These are phyloP conservation scores for Juncus inflexus DNA, from an alignment of 176 grass and related monocot genomes.

Conservation along the genomic window DNA sequence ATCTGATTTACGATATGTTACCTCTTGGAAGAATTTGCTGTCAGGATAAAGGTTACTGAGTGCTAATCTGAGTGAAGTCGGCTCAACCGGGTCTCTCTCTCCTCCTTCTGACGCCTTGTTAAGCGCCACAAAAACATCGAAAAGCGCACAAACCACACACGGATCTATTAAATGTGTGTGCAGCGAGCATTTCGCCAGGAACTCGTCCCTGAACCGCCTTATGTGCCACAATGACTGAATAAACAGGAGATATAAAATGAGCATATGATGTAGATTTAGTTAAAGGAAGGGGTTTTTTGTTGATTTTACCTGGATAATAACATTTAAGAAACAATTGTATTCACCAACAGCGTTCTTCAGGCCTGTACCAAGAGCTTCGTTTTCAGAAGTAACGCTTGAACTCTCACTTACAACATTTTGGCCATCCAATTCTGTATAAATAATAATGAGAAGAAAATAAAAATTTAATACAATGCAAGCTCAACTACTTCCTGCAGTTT, in stretches of 20 bases:
- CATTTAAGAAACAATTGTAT: conserved; percentile 99
- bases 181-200: conserved; percentile 63
- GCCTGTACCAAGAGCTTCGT: conserved; percentile 59
- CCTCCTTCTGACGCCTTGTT: conserved; percentile 67
- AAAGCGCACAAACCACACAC: conserved; percentile 94
- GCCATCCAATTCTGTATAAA: conserved; percentile 12
- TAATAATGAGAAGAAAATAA: conserved; percentile 2
- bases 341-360: conserved; percentile 96
- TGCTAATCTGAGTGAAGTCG: conserved; percentile 83
- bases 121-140: conserved; percentile 74
- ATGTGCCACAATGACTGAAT: conserved; percentile 95
- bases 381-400: conserved; percentile 40
- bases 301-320: conserved; percentile 87
- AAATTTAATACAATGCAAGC: not conserved
- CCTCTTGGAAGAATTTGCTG: conserved; percentile 99
- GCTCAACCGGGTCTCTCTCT: conserved; percentile 69
- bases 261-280: not conserved
- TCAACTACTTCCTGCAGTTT: no score
- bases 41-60: conserved; percentile 97
- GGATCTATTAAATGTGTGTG: conserved; percentile 86
- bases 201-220: conserved; percentile 63
- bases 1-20: conserved; percentile 5
- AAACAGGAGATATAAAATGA: conserved; percentile 18
- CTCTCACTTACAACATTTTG: conserved; percentile 25
- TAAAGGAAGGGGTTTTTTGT: not conserved